Conservation (phyloP, 163 green algal genomes). For the Chloroidium sp. region DNA sequence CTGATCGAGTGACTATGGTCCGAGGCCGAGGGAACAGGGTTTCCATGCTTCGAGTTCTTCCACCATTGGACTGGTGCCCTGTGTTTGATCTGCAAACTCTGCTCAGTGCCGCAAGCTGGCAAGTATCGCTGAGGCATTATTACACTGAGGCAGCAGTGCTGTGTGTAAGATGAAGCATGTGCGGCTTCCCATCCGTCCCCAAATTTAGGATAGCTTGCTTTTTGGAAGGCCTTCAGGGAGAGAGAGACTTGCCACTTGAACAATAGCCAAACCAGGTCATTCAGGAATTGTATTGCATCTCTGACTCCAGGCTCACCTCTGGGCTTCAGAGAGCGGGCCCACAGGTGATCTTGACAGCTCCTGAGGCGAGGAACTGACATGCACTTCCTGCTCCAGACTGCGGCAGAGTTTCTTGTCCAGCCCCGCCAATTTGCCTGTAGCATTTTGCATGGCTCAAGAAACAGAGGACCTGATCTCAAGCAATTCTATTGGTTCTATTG, state of each 20-base stretch:
- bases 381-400: constrained; percentile 85
- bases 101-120: too few species aligned
- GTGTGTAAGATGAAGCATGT: too few species aligned
- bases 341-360: constrained; percentile 76
- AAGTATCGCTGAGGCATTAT: too few species aligned
- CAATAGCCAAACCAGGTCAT: neutral
- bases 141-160: too few species aligned
- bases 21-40: too few species aligned
- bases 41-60: too few species aligned
- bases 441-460: neutral
- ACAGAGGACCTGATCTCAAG: too few species aligned
- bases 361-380: constrained; percentile 43
- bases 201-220: too few species aligned
- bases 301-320: constrained; percentile 32
- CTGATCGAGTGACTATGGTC: too few species aligned
- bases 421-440: constrained; percentile 88
- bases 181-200: too few species aligned
- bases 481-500: neutral
- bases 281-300: neutral
- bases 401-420: constrained; percentile 94
- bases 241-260: neutral
- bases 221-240: neutral
- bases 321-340: constrained; percentile 64
- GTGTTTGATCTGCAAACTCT: too few species aligned
- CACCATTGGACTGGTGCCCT: too few species aligned